Percentiles rank a stretch among this genome's conserved stretches.
Conservation (phyloP, 192 early-diverging fungal genomes). For the Mortierella antarctica region DNA sequence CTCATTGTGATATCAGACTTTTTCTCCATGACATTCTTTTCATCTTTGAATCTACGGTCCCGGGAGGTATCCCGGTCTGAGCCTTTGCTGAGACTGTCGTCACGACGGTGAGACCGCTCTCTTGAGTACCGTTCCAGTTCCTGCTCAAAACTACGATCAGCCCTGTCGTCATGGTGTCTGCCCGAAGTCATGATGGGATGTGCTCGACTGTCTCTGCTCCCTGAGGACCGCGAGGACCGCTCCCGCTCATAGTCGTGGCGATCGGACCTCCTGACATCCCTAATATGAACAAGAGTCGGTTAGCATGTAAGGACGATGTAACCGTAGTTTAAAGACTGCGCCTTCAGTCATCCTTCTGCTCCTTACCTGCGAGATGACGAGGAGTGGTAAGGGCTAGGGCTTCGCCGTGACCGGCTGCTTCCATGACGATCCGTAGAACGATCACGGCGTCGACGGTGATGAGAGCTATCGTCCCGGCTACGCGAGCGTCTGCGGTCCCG, state of each 20-base stretch:
- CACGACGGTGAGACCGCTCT: slow-evolving; percentile 30
- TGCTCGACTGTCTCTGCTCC: slow-evolving; percentile 21
- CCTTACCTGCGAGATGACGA: slow-evolving; percentile 43
- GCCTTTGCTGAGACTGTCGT: slow-evolving; percentile 19
- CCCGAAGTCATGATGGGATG: slow-evolving; percentile 46
- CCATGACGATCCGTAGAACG: slow-evolving; percentile 18
- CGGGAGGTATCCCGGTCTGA: slow-evolving; percentile 14
- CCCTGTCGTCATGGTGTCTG: slow-evolving; percentile 25
- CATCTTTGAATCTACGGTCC: slow-evolving; percentile 18
- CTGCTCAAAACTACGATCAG: slow-evolving; percentile 44
- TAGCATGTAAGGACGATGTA: background rate
- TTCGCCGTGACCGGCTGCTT: slow-evolving; percentile 30
- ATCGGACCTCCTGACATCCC: slow-evolving; percentile 39
- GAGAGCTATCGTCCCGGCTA: slow-evolving; percentile 34
- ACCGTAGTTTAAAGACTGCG: background rate
- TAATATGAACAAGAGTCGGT: background rate
- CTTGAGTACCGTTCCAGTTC: slow-evolving; percentile 41
- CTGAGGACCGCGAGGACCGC: slow-evolving; percentile 31
- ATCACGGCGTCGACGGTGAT: slow-evolving; percentile 29
- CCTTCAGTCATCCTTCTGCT: background rate
- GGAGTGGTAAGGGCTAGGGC: slow-evolving; percentile 27
- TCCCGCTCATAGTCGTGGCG: slow-evolving; percentile 41
- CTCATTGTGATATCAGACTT: slow-evolving; percentile 17
- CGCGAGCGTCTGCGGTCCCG: slow-evolving; percentile 16
- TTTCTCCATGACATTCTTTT: background rate